Evolutionary conservation across 1,139 yeast genomes (phyloP).

Genomic region (Diutina rugosa): DNA sequence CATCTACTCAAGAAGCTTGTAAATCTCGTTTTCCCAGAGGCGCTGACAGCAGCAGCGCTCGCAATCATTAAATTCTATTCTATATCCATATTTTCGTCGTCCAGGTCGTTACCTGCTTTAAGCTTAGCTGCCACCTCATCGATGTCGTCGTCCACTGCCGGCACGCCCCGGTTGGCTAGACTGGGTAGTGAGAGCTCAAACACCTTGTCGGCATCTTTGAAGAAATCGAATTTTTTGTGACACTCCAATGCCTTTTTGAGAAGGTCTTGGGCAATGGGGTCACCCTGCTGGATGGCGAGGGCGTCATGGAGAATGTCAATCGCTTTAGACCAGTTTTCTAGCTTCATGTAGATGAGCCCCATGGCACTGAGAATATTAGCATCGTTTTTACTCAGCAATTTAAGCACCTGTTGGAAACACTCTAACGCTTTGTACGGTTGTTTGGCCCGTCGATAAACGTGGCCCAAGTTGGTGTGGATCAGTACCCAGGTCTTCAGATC

Average conservation of each 20-base stretch:
- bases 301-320: slow-evolving; percentile 73
- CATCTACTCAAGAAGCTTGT: not conserved
- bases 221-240: slow-evolving; percentile 21
- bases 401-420: slow-evolving; percentile 66
- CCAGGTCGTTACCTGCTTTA: not conserved
- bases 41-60: not conserved
- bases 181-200: not conserved
- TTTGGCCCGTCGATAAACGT: slow-evolving; percentile 66
- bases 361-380: slow-evolving; percentile 71
- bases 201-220: not conserved
- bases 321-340: slow-evolving; percentile 53
- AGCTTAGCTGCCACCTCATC: not conserved
- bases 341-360: slow-evolving; percentile 68
- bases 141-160: not conserved
- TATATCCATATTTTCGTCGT: not conserved
- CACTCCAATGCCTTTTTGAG: slow-evolving; percentile 70
- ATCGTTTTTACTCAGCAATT: slow-evolving; percentile 53
- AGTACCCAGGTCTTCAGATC: slow-evolving; percentile 82
- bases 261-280: slow-evolving; percentile 75
- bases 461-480: slow-evolving; percentile 82
- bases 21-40: not conserved
- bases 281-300: slow-evolving; percentile 65
- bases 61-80: not conserved
- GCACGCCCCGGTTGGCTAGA: not conserved
- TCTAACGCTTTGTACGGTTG: slow-evolving; percentile 53